Conservation (phyloP, 1,284 basidiomycete species). For the Cutaneotrichosporon spelunceum region DNA sequence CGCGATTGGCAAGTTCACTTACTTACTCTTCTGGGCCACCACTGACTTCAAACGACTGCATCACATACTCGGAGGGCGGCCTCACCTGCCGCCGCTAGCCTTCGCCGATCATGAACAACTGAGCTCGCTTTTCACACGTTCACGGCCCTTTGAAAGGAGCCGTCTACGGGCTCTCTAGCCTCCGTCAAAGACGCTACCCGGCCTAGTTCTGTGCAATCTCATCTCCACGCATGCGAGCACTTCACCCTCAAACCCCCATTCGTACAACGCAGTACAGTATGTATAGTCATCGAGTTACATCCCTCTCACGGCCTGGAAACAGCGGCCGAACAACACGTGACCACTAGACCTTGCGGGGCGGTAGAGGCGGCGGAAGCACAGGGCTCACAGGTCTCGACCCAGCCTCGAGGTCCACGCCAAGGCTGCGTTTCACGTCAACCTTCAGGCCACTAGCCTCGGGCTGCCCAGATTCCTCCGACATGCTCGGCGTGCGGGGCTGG, state of each 20-base stretch:
- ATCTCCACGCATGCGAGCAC: too few species aligned
- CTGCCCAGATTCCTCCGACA: background rate
- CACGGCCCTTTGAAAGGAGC: too few species aligned
- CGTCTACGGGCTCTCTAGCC: background rate
- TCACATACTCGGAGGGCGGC: background rate
- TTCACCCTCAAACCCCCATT: too few species aligned
- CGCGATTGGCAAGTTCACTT: background rate
- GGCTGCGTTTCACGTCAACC: background rate
- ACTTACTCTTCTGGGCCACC: background rate
- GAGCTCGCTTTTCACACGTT: background rate
- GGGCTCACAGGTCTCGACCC: background rate
- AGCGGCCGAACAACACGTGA: background rate
- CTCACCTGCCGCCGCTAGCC: background rate
- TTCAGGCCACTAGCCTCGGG: background rate
- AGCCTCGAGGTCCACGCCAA: background rate
- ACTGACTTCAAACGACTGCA: background rate
- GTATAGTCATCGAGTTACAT: background rate
- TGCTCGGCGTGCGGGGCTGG: background rate
- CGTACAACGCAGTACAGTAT: background rate
- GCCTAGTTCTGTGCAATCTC: too few species aligned
- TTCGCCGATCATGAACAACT: background rate
- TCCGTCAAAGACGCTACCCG: too few species aligned
- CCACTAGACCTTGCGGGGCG: background rate
- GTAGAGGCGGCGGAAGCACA: background rate
- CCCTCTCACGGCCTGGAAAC: background rate